Percentiles rank a stretch among this genome's conserved stretches.
These are phyloP conservation scores for Aphanomyces cochlioides DNA, from an alignment of 352 stramenopile genomes.

Conservation along the genomic window DNA sequence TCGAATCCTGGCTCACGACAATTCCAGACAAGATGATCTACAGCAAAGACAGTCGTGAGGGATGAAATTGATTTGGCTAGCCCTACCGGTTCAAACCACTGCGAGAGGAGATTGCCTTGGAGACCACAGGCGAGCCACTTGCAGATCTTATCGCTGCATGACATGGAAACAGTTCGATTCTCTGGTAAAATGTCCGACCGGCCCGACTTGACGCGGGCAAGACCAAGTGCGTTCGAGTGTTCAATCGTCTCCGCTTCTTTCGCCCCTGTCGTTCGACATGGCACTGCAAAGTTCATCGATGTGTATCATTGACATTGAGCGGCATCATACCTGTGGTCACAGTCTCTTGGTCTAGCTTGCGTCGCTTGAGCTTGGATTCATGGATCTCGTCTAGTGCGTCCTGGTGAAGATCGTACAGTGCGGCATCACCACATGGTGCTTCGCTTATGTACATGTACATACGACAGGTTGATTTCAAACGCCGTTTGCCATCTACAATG, in stretches of 20 bases:
- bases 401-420: constrained; percentile 87
- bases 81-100: constrained; percentile 57
- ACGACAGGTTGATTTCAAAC: constrained; percentile 51
- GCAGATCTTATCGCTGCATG: constrained; percentile 91
- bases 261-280: constrained; percentile 43
- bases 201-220: constrained; percentile 87
- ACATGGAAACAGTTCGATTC: constrained; percentile 89
- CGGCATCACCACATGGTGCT: constrained; percentile 89
- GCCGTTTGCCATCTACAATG: constrained; percentile 40
- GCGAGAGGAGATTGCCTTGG: constrained; percentile 68
- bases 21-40: constrained; percentile 12
- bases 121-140: constrained; percentile 81
- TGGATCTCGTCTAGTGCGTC: constrained; percentile 65
- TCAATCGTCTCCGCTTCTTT: constrained; percentile 37
- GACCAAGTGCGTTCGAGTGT: constrained; percentile 34
- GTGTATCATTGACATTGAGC: no score
- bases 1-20: constrained; percentile 3
- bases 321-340: background rate
- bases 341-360: constrained; percentile 32
- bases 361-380: constrained; percentile 34
- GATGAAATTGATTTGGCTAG: background rate
- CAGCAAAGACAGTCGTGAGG: background rate
- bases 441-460: constrained; percentile 92
- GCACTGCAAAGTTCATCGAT: background rate
- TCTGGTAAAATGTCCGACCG: constrained; percentile 84